Percentiles rank a stretch among this genome's conserved stretches.
Conservation (phyloP, 768 basidiomycete species). For the Collybia nuda region DNA sequence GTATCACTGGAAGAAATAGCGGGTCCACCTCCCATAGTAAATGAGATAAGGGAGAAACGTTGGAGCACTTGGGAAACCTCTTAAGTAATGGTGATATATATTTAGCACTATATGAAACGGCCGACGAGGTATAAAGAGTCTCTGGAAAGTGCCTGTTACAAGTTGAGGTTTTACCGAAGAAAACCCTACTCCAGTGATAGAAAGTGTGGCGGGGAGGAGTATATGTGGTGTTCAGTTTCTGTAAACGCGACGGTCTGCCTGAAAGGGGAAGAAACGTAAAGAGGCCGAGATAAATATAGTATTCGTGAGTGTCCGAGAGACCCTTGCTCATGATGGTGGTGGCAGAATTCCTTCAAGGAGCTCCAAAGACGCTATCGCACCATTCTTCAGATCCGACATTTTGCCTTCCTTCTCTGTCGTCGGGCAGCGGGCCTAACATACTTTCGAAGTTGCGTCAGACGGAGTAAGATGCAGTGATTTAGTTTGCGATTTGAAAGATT, state of each 20-base stretch:
- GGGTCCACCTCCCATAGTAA: conserved; percentile 47
- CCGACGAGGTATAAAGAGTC: no score
- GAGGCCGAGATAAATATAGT: background rate
- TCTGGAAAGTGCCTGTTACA: conserved; percentile 4
- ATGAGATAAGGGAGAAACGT: background rate
- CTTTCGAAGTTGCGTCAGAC: background rate
- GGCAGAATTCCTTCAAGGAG: background rate
- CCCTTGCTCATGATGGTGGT: background rate
- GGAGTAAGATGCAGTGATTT: background rate
- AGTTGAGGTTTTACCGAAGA: background rate
- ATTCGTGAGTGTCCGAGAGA: background rate
- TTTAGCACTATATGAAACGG: conserved; percentile 2
- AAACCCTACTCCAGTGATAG: background rate
- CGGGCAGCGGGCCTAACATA: background rate
- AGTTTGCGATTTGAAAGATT: no score
- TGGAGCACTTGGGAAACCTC: no score
- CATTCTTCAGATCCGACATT: background rate
- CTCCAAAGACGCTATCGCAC: background rate
- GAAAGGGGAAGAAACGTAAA: background rate
- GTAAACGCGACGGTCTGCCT: background rate
- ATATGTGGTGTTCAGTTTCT: background rate
- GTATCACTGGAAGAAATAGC: conserved; percentile 25
- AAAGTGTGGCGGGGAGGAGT: no score
- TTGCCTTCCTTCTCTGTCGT: background rate
- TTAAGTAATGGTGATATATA: conserved; percentile 48